phyloP scores from a whole-genome alignment of 805 yeast genomes.

The Wickerhamomyces bisporus region DNA sequence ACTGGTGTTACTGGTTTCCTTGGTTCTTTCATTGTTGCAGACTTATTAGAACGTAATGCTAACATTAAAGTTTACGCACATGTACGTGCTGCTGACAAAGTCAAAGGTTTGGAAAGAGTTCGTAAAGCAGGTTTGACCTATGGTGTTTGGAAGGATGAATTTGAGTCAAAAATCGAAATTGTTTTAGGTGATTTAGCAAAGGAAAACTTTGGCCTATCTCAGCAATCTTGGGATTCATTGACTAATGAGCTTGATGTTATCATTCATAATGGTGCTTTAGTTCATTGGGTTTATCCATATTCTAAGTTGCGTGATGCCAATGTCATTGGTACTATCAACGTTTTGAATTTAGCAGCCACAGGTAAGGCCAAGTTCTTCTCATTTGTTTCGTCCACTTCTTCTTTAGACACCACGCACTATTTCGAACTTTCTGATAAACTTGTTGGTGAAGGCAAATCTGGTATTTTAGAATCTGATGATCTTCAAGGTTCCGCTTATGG shows the following conservation, averaged over 20 bases:
- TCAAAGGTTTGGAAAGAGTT: slow-evolving; percentile 72
- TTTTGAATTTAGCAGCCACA: slow-evolving; percentile 61
- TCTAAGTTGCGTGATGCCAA: slow-evolving; percentile 86
- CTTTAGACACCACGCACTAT: slow-evolving; percentile 80
- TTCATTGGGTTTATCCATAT: slow-evolving; percentile 98
- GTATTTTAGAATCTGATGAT: slow-evolving; percentile 80
- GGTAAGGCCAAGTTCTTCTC: slow-evolving; percentile 84
- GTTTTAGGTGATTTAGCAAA: slow-evolving; percentile 79
- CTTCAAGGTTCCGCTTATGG: slow-evolving; percentile 78
- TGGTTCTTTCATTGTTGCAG: slow-evolving; percentile 83
- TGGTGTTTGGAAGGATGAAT: slow-evolving; percentile 56
- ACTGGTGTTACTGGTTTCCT: slow-evolving; percentile 97
- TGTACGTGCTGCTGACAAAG: slow-evolving; percentile 74
- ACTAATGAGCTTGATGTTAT: slow-evolving; percentile 67
- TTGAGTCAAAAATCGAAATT: slow-evolving; percentile 54
- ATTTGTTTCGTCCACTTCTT: slow-evolving; percentile 94
- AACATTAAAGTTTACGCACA: slow-evolving; percentile 73
- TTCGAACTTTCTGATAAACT: slow-evolving; percentile 71
- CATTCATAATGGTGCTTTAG: slow-evolving; percentile 95
- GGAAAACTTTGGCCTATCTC: slow-evolving; percentile 64
- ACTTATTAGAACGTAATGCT: slow-evolving; percentile 55
- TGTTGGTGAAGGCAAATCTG: slow-evolving; percentile 57
- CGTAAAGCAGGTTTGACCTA: slow-evolving; percentile 71
- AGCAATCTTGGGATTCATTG: slow-evolving; percentile 52
- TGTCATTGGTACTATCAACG: slow-evolving; percentile 82